Percentiles rank a stretch among this genome's conserved stretches.
phyloP scores from a whole-genome alignment of 208 protist species.

The Entamoeba histolytica region DNA sequence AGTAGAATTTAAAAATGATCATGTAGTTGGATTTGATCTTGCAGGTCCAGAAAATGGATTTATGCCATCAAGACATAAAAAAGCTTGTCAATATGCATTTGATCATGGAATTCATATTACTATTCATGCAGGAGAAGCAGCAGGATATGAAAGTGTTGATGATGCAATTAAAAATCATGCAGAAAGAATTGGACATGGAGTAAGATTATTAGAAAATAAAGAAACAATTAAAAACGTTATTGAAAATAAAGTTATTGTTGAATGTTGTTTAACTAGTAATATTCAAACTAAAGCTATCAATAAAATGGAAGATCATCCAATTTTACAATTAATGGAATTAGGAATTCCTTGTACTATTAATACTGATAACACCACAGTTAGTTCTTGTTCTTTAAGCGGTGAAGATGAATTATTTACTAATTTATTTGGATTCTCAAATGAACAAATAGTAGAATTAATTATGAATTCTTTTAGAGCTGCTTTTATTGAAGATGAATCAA shows the following conservation, averaged over 20 bases:
- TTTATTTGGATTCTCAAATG: neutral
- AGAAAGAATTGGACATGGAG: constrained; percentile 17
- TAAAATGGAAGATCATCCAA: neutral
- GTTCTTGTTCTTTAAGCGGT: neutral
- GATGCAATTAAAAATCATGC: neutral
- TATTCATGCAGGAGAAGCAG: constrained; percentile 6
- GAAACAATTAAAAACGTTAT: neutral
- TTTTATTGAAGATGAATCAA: neutral
- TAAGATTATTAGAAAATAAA: neutral
- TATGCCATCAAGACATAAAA: neutral
- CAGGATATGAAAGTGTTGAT: neutral
- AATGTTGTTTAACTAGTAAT: constrained; percentile 10
- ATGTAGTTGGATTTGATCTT: constrained; percentile 19
- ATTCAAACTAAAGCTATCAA: constrained; percentile 9
- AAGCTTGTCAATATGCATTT: neutral
- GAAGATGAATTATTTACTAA: neutral
- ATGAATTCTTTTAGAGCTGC: neutral
- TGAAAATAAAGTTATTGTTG: neutral
- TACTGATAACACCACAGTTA: constrained; percentile 12
- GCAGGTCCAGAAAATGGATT: constrained; percentile 11
- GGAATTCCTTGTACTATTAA: neutral
- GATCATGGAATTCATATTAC: neutral
- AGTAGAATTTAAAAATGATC: neutral
- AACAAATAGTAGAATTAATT: neutral
- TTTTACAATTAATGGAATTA: neutral